Evolutionary conservation across 139 green algal species (phyloP).

Genomic region (Micractinium conductrix): DNA sequence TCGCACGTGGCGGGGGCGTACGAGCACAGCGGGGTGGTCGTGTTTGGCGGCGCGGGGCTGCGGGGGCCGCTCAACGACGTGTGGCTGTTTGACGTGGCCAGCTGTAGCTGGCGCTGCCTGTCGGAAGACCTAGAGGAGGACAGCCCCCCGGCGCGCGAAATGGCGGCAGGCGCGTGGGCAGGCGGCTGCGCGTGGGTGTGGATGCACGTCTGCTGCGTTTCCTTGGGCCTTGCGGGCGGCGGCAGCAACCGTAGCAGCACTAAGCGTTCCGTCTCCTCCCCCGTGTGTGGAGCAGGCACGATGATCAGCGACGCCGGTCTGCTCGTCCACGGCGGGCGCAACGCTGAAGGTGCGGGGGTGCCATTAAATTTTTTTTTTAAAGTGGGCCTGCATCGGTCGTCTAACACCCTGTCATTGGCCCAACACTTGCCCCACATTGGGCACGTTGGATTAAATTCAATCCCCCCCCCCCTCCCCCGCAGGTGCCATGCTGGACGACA

Average conservation of each 20-base stretch:
- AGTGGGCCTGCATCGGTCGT: too few relatives aligned
- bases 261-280: too few relatives aligned
- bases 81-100: conserved; percentile 52
- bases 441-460: too few relatives aligned
- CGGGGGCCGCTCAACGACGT: conserved; percentile 63
- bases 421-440: too few relatives aligned
- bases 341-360: conserved; percentile 44
- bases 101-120: conserved; percentile 27
- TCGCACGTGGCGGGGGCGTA: conserved; percentile 60
- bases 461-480: too few relatives aligned
- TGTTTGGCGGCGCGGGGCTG: conserved; percentile 73
- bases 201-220: conserved; percentile 35
- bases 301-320: too few relatives aligned
- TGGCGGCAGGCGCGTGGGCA: conserved; percentile 63
- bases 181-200: too few relatives aligned
- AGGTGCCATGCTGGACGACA: conserved; percentile 62
- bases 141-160: conserved; percentile 53
- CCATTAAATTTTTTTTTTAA: too few relatives aligned
- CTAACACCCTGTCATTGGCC: too few relatives aligned
- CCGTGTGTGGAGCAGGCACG: too few relatives aligned
- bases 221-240: too few relatives aligned
- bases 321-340: conserved; percentile 68
- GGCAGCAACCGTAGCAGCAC: too few relatives aligned
- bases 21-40: conserved; percentile 26
- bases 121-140: conserved; percentile 41